Evolutionary conservation across 768 basidiomycete species (phyloP).

Genomic region (Psilocybe cubensis): DNA sequence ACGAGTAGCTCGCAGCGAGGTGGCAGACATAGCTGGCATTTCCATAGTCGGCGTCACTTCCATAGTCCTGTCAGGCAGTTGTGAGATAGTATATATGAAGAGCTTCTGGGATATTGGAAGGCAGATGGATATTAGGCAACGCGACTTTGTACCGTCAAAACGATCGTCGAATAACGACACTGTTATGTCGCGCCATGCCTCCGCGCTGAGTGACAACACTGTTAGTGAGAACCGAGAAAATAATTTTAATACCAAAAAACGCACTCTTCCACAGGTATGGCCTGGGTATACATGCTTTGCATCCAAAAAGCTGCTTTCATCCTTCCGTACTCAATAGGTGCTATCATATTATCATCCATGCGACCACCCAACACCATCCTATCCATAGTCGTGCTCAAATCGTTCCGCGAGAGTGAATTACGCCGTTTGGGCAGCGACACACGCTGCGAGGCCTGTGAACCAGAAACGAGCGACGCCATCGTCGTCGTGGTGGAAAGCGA

Average conservation of each 20-base stretch:
- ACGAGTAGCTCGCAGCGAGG: conserved; percentile 67
- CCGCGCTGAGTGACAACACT: conserved; percentile 34
- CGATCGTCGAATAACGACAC: conserved; percentile 68
- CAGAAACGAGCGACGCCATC: conserved; percentile 51
- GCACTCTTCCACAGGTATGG: conserved; percentile 56
- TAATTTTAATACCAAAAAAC: conserved; percentile 22
- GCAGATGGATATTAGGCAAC: conserved; percentile 59
- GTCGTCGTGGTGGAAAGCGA: conserved; percentile 55
- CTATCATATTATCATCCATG: conserved; percentile 44
- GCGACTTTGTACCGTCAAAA: conserved; percentile 55
- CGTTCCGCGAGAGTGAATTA: conserved; percentile 54
- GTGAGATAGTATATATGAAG: conserved; percentile 51
- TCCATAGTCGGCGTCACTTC: conserved; percentile 40
- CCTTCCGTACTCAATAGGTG: conserved; percentile 58
- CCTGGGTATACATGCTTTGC: conserved; percentile 56
- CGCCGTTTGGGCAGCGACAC: conserved; percentile 36
- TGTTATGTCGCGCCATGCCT: conserved; percentile 50
- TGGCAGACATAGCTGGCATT: conserved; percentile 51
- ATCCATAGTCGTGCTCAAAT: conserved; percentile 64
- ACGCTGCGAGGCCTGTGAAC: conserved; percentile 30
- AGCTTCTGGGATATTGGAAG: conserved; percentile 49
- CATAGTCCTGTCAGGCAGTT: conserved; percentile 44
- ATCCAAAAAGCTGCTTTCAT: conserved; percentile 80
- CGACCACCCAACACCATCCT: conserved; percentile 66
- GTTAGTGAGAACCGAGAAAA: conserved; percentile 6